Evolutionary conservation across 352 stramenopile genomes (phyloP), one percentile per base, ranked within the genome.

Genomic region (Globisporangium parvum): DNA sequence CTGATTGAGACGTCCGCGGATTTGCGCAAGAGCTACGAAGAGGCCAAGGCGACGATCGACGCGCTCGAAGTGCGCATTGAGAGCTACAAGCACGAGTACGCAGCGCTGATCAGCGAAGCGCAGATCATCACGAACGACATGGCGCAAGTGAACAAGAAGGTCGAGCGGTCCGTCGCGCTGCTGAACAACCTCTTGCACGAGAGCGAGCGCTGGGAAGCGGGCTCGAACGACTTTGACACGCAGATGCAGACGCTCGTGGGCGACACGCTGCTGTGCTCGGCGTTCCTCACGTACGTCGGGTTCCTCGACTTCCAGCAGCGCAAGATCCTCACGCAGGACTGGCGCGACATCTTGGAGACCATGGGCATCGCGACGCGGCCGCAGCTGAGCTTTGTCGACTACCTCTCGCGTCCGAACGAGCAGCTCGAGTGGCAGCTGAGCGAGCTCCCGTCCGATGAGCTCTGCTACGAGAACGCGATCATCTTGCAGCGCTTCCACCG

Each of bases 401-500:
- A 98, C 39, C 65, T 99, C 44, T 98, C 91, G 47, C 95, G 85
- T 44, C 93, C 96, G 26, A 96, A 95, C 41, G 82, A 99, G 55
- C 89, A 98, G 40, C 64, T 98, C 21, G 75, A 95, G 55, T 99
- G 94, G 95, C 88, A 98, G 64, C 91, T 94, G 55, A 90, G 96
- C 55, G 96, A 98, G 26, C 77, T 99, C 47, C 97, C 97, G 8
- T 87, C 85, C 3, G 98, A 99, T 60, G 88, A 97, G 47, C 72
- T 99, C 5, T 99, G 93, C 77, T 88, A 98, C 52, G 96, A 99
- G 67, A 99, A 99, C 72, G 97, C 96, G 10, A 98, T 99, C 52
- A 98, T 99, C 63, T 67, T 99, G 35, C 83, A 98, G 63, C 82
- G 96, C 12, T 99, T 97, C 70, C 87, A 97, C 60, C 83, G 98